Evolutionary conservation across 257 asterid genomes (phyloP).

Genomic region (Petunia axillaris): DNA sequence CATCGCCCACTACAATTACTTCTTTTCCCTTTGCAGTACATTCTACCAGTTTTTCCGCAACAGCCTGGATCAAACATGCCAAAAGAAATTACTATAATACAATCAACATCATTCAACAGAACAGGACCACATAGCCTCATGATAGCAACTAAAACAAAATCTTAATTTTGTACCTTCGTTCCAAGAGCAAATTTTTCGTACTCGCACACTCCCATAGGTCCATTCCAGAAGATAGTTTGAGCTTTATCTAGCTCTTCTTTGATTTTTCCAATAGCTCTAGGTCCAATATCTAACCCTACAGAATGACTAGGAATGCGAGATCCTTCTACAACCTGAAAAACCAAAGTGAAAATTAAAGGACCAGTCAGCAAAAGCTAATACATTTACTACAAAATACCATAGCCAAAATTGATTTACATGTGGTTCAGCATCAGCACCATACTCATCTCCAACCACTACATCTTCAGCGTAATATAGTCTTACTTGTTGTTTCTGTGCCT

Average conservation of each 20-base stretch:
- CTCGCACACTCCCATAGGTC: constrained; percentile 59
- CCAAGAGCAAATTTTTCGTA: neutral
- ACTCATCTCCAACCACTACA: constrained; percentile 48
- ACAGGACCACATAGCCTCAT: constrained; percentile 52
- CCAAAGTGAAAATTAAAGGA: constrained; percentile 38
- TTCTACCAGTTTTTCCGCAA: constrained; percentile 50
- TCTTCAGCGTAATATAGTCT: constrained; percentile 45
- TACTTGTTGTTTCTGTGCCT: constrained; percentile 46
- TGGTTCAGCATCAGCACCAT: constrained; percentile 48
- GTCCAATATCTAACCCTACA: constrained; percentile 50
- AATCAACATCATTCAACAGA: neutral
- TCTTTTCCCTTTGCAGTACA: constrained; percentile 51
- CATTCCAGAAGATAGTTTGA: constrained; percentile 55
- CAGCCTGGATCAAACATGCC: constrained; percentile 50
- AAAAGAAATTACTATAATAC: constrained; percentile 23
- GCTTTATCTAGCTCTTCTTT: constrained; percentile 43
- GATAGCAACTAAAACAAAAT: constrained; percentile 65
- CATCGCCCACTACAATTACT: constrained; percentile 61
- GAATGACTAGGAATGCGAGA: constrained; percentile 60
- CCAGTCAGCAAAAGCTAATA: constrained; percentile 28
- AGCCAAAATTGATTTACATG: constrained; percentile 35
- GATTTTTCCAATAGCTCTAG: constrained; percentile 42
- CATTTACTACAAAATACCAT: neutral
- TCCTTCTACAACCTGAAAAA: constrained; percentile 60
- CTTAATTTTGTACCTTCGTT: constrained; percentile 33